Evolutionary conservation across 1,284 basidiomycete genomes (phyloP), one percentile per base, ranked within the genome.

Genomic region (Agroathelia rolfsii): DNA sequence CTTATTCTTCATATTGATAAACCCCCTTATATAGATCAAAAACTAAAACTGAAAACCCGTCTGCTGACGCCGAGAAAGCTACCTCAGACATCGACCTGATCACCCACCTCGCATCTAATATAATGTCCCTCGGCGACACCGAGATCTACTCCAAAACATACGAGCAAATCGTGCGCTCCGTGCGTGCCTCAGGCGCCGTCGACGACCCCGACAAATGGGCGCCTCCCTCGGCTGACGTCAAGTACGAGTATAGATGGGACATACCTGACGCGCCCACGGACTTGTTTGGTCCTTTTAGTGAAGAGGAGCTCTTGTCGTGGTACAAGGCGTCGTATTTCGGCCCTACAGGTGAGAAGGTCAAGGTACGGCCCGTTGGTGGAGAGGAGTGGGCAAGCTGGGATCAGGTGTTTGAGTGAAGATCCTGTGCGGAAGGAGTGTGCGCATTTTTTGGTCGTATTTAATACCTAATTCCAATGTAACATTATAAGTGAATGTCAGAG

Each of bases 101-200:
- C 42, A 89, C 87, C 1, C 76, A 84, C 53, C 67, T 87, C 28
- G 85, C 86, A 6, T 88, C 85, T 8, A 78, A 66, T 23, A 68
- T 89, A 41, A 80, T 90, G 75, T 76, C 79, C 0, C 66, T 87
- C 14, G 85, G 84, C 19, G 84, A 90, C 41, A 65, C 69, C 10
- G 86, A 90, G 45, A 72, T 90, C 35, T 90, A 90, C 57, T 81
- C 76, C 21, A 78, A 72, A 51, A 81, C 82, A 0, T 86, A 86
- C 51, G 85, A 88, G 48, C 77, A 84, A 46, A 66, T 90, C 35
- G 72, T 90, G 8, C 77, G 82, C 36, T 62, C 67, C 26, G 70
- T 89, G 9, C 72, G 83, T 16, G 64, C 72, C 1, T 72, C 80
- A 9, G 83, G 81, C 17, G 63, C 61, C 21, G 81, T 89, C 27